Percentiles rank a stretch among this genome's conserved stretches.
These are phyloP conservation scores for Stellera chamaejasme DNA, from an alignment of 345 rosid genomes.

Conservation along the genomic window DNA sequence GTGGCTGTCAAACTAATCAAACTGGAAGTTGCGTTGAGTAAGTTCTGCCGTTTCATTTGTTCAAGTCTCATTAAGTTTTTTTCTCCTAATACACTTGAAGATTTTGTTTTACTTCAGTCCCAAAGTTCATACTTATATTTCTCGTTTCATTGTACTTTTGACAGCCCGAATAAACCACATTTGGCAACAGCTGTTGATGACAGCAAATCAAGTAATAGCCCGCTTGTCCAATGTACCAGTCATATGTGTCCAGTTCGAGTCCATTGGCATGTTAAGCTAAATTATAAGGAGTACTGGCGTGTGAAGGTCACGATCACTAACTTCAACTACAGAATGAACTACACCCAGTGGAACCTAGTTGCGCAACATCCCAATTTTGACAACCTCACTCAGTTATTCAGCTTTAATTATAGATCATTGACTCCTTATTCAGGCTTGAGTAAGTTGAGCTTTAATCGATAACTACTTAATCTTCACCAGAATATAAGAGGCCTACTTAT, in stretches of 20 bases:
- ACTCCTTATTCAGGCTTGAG: slow-evolving; percentile 72
- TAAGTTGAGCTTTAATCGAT: slow-evolving; percentile 23
- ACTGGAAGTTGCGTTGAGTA: slow-evolving; percentile 56
- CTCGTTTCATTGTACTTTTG: slow-evolving; percentile 10
- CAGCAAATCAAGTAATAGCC: slow-evolving; percentile 27
- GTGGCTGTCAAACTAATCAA: slow-evolving; percentile 65
- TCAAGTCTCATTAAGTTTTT: background rate
- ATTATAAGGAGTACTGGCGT: slow-evolving; percentile 88
- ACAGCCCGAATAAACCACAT: slow-evolving; percentile 51
- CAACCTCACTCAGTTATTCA: slow-evolving; percentile 64
- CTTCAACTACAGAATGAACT: slow-evolving; percentile 71
- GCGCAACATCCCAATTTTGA: slow-evolving; percentile 87
- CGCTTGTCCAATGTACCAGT: slow-evolving; percentile 66
- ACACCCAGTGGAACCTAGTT: slow-evolving; percentile 80
- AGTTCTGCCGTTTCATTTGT: slow-evolving; percentile 15
- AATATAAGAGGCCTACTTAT: background rate
- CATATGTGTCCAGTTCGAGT: slow-evolving; percentile 84
- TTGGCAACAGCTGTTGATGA: slow-evolving; percentile 62
- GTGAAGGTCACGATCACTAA: slow-evolving; percentile 83
- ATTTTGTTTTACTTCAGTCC: background rate
- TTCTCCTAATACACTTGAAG: background rate
- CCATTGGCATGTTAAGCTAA: slow-evolving; percentile 93
- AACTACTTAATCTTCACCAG: background rate
- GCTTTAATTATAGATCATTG: slow-evolving; percentile 66
- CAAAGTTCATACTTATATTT: background rate